phyloP scores from a whole-genome alignment of 257 asterid species.

The Agastache rugosa region DNA sequence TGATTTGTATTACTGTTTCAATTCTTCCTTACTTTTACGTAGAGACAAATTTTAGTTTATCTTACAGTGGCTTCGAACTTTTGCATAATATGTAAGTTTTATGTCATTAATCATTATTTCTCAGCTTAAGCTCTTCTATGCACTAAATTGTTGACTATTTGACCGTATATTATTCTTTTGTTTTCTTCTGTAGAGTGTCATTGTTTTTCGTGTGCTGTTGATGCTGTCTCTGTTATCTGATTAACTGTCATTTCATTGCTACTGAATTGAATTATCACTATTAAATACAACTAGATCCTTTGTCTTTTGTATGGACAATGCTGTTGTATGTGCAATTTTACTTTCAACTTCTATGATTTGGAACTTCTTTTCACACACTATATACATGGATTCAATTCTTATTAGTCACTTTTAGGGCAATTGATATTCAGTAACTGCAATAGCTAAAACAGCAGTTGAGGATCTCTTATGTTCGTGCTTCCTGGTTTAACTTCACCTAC shows the following conservation, averaged over 20 bases:
- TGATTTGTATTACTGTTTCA: conserved; percentile 38
- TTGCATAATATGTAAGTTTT: conserved; percentile 34
- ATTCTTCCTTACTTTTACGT: conserved; percentile 29
- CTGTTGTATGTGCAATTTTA: background rate
- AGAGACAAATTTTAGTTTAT: conserved; percentile 38
- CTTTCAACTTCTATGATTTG: background rate
- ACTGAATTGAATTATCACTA: conserved; percentile 3
- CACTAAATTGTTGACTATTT: background rate
- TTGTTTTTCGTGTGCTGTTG: background rate
- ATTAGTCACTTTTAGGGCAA: background rate
- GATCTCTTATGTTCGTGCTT: background rate
- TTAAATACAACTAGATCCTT: background rate
- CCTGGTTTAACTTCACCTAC: background rate
- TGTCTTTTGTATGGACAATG: background rate
- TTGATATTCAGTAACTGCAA: background rate
- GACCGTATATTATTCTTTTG: background rate
- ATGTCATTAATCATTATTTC: conserved; percentile 22
- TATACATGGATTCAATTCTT: background rate
- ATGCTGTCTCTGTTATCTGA: conserved; percentile 3
- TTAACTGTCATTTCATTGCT: background rate
- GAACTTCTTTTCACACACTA: background rate
- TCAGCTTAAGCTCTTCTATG: conserved; percentile 16
- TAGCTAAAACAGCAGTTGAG: background rate
- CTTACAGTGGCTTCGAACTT: conserved; percentile 29
- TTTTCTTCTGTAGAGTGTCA: background rate